phyloP scores from a whole-genome alignment of 1,139 yeast genomes.

The Saccharomycopsis crataegensis region DNA sequence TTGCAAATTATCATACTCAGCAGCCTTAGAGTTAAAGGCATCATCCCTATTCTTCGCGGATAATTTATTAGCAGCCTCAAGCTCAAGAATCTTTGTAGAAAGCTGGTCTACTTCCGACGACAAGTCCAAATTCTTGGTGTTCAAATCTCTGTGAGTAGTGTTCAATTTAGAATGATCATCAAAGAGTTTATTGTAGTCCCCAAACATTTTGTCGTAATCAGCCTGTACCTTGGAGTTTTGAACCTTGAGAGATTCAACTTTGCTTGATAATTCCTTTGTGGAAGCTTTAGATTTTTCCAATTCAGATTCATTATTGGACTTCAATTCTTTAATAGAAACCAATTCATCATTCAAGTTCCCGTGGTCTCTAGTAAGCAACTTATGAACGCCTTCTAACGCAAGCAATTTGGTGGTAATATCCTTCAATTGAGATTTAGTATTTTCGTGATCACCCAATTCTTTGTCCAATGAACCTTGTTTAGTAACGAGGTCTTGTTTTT shows the following conservation, averaged over 20 bases:
- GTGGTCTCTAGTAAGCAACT: neutral
- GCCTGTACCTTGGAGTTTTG: conserved; percentile 9
- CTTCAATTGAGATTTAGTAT: neutral
- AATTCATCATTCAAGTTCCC: neutral
- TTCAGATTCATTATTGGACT: neutral
- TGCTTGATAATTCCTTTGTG: neutral
- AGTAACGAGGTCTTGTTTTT: neutral
- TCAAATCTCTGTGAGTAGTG: neutral
- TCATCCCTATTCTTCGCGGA: neutral
- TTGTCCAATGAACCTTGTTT: neutral
- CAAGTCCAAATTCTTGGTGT: neutral
- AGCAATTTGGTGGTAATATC: conserved; percentile 1
- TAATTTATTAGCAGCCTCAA: neutral
- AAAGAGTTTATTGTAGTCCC: conserved; percentile 17
- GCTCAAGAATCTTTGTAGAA: neutral
- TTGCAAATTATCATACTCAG: neutral
- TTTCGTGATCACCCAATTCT: neutral
- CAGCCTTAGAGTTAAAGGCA: neutral
- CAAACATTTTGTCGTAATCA: conserved; percentile 15
- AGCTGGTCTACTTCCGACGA: neutral
- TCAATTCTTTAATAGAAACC: neutral
- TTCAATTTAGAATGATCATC: conserved; percentile 10
- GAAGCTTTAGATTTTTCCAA: neutral
- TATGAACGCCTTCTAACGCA: conserved; percentile 3
- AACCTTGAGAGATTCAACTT: conserved; percentile 1